Conservation (phyloP, 2,329 filamentous ascomycete species). For the Ophiosphaerella herpotricha region DNA sequence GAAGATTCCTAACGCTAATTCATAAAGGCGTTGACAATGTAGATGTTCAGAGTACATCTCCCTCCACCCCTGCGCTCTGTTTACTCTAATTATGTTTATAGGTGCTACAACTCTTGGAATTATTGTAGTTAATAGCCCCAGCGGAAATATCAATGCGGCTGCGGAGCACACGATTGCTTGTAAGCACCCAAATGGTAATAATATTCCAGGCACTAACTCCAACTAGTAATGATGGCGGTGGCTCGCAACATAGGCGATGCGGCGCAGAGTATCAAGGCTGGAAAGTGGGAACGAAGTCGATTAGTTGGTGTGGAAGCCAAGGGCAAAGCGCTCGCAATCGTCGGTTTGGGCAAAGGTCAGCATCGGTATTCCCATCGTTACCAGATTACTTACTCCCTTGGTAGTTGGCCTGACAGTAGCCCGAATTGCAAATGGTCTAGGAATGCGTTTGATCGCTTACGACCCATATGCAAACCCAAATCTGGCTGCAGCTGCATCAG, state of each 20-base stretch:
- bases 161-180: constrained; percentile 74
- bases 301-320: constrained; percentile 79
- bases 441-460: constrained; percentile 74
- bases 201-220: constrained; percentile 27
- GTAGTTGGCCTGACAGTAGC: constrained; percentile 76
- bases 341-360: constrained; percentile 76
- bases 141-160: constrained; percentile 79
- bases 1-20: no score
- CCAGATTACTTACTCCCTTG: no score
- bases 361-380: background rate
- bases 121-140: constrained; percentile 79
- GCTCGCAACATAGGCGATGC: constrained; percentile 75
- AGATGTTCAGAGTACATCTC: constrained; percentile 61
- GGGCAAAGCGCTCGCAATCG: constrained; percentile 74
- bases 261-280: constrained; percentile 69
- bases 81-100: no score
- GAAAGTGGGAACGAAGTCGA: constrained; percentile 74
- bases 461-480: constrained; percentile 78
- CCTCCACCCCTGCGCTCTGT: no score
- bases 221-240: constrained; percentile 67
- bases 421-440: constrained; percentile 75
- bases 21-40: constrained; percentile 70
- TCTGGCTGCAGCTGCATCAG: constrained; percentile 70
- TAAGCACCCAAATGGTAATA: constrained; percentile 24
- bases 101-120: constrained; percentile 71